A percentile compares a stretch with the other conserved stretches of the same genome.
These are phyloP conservation scores for Trichomonas vaginalis DNA, from an alignment of 208 protist genomes.

Conservation along the genomic window DNA sequence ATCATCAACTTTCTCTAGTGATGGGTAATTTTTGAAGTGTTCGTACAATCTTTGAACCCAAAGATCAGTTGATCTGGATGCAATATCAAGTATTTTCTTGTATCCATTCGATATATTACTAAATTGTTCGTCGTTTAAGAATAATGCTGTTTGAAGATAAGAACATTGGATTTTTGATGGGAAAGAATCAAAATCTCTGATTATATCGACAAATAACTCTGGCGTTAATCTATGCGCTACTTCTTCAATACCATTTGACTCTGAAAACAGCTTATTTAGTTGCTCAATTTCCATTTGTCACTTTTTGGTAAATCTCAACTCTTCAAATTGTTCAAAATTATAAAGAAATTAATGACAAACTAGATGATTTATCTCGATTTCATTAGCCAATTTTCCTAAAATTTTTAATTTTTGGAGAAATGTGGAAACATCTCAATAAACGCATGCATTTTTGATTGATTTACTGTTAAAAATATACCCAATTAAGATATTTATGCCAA, in stretches of 20 bases:
- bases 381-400: too few species aligned
- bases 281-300: background rate
- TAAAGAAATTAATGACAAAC: too few species aligned
- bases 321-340: too few species aligned
- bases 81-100: background rate
- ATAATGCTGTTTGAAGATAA: background rate
- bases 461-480: too few species aligned
- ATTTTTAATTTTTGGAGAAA: too few species aligned
- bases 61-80: background rate
- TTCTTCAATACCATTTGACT: background rate
- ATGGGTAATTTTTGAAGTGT: background rate
- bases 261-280: background rate
- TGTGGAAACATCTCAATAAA: too few species aligned
- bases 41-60: background rate
- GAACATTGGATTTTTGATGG: background rate
- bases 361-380: too few species aligned
- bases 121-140: background rate
- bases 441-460: too few species aligned
- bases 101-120: background rate
- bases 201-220: background rate
- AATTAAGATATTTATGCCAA: too few species aligned
- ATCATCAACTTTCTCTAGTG: background rate
- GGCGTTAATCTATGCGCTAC: background rate
- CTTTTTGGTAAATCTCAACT: too few species aligned
- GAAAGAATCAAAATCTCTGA: background rate